Evolutionary conservation across 176 grass and related monocot genomes (phyloP).

Genomic region (Carex parvula): DNA sequence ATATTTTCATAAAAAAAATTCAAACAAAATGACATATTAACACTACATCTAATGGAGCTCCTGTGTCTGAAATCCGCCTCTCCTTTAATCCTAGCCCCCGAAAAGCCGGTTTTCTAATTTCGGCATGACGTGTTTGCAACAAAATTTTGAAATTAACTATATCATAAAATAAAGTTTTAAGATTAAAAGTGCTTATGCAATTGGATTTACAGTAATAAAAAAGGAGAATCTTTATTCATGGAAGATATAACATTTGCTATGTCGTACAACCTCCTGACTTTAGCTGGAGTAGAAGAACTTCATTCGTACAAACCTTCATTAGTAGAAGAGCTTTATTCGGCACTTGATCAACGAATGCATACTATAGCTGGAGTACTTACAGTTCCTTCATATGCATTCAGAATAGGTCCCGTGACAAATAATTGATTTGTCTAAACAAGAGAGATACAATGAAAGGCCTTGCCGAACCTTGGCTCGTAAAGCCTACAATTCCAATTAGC

Average conservation of each 20-base stretch:
- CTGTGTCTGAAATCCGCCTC: conserved; percentile 34
- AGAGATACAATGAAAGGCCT: too few species aligned
- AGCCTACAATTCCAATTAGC: too few species aligned
- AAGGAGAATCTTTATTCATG: conserved; percentile 24
- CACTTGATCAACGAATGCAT: neutral
- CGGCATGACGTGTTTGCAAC: conserved; percentile 52
- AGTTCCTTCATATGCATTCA: neutral
- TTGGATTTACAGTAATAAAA: neutral
- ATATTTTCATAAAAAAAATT: too few species aligned
- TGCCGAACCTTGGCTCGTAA: too few species aligned
- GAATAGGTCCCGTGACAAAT: too few species aligned
- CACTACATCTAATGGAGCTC: neutral
- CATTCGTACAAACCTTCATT: conserved; percentile 43
- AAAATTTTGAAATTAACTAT: conserved; percentile 14
- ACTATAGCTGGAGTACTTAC: conserved; percentile 29
- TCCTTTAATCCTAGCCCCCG: conserved; percentile 50
- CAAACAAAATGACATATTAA: too few species aligned
- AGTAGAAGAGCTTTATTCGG: conserved; percentile 34
- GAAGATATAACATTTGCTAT: conserved; percentile 85
- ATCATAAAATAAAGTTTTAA: neutral
- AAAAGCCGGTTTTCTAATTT: conserved; percentile 71
- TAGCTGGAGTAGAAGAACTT: conserved; percentile 39
- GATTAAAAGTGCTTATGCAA: too few species aligned
- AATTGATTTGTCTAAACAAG: too few species aligned
- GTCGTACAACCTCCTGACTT: conserved; percentile 80